Percentiles rank a stretch among this genome's conserved stretches.
Evolutionary conservation across 2,329 filamentous ascomycete species (phyloP).

Genomic region (Aspergillus ochraceus): DNA sequence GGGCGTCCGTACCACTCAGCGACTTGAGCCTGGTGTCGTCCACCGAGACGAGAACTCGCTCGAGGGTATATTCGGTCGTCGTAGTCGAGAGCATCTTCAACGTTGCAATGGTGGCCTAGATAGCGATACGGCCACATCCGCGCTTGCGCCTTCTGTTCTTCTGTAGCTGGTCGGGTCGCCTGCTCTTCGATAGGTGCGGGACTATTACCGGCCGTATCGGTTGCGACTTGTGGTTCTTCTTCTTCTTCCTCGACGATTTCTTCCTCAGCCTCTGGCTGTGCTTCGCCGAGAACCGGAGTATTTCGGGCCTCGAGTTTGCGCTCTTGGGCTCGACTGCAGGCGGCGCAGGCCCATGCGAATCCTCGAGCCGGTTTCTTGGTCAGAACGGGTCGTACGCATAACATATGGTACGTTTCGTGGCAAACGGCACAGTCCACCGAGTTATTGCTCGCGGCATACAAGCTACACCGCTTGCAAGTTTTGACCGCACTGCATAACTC

Average conservation of each 20-base stretch:
- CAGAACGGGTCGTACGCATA: slow-evolving; percentile 87
- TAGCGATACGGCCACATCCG: slow-evolving; percentile 97
- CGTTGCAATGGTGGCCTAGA: slow-evolving; percentile 89
- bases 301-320: slow-evolving; percentile 86
- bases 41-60: slow-evolving; percentile 87
- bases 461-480: slow-evolving; percentile 86
- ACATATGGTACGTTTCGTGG: slow-evolving; percentile 95
- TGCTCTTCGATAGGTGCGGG: slow-evolving; percentile 57
- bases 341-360: slow-evolving; percentile 96
- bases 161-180: slow-evolving; percentile 64
- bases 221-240: slow-evolving; percentile 60
- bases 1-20: slow-evolving; percentile 81
- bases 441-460: slow-evolving; percentile 90
- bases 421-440: slow-evolving; percentile 98
- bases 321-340: slow-evolving; percentile 94
- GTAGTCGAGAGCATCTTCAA: slow-evolving; percentile 93
- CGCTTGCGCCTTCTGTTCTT: slow-evolving; percentile 87
- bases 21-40: slow-evolving; percentile 86
- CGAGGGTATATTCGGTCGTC: slow-evolving; percentile 97
- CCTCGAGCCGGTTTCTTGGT: slow-evolving; percentile 95
- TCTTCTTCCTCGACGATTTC: slow-evolving; percentile 71
- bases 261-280: slow-evolving; percentile 59
- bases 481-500: slow-evolving; percentile 96
- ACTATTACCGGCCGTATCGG: slow-evolving; percentile 64
- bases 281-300: slow-evolving; percentile 68